phyloP scores from a whole-genome alignment of 1,284 basidiomycete species.

The Heterobasidion occidentale region DNA sequence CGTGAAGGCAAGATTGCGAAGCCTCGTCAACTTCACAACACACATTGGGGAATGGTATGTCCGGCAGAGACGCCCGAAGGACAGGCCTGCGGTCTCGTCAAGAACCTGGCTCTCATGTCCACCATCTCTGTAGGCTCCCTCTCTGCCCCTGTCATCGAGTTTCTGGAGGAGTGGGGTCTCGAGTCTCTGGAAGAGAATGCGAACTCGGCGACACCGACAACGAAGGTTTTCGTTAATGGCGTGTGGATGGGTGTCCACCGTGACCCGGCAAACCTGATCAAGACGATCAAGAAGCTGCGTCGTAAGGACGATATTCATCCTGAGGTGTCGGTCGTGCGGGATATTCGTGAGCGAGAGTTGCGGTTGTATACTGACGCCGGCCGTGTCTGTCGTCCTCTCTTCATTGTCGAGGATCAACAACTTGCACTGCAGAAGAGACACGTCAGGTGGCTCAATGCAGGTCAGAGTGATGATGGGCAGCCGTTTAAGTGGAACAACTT shows the following conservation, averaged over 20 bases:
- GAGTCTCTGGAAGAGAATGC: slow-evolving; percentile 90
- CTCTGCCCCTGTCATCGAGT: slow-evolving; percentile 95
- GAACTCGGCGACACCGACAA: slow-evolving; percentile 74
- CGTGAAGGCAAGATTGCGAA: slow-evolving; percentile 99
- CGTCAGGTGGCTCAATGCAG: slow-evolving; percentile 63
- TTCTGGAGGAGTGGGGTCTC: slow-evolving; percentile 97
- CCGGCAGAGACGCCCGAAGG: slow-evolving; percentile 99
- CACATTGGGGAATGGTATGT: slow-evolving; percentile 99
- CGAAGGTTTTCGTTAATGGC: slow-evolving; percentile 99
- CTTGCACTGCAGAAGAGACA: slow-evolving; percentile 84
- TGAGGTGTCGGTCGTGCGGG: slow-evolving; percentile 95
- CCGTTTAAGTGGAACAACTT: slow-evolving; percentile 83
- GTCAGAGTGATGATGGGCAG: slow-evolving; percentile 45
- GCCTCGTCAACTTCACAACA: slow-evolving; percentile 98
- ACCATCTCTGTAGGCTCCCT: slow-evolving; percentile 97
- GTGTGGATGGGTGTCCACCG: slow-evolving; percentile 99
- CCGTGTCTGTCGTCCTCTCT: slow-evolving; percentile 92
- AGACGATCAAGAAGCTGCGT: slow-evolving; percentile 88
- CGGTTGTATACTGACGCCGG: slow-evolving; percentile 96
- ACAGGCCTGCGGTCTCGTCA: slow-evolving; percentile 98
- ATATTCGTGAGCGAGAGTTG: slow-evolving; percentile 94
- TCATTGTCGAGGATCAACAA: slow-evolving; percentile 91
- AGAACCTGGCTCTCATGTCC: slow-evolving; percentile 96
- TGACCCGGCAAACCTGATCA: slow-evolving; percentile 87
- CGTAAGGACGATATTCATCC: slow-evolving; percentile 94